phyloP scores from a whole-genome alignment of 1,139 yeast species.

The Taphrina deformans region DNA sequence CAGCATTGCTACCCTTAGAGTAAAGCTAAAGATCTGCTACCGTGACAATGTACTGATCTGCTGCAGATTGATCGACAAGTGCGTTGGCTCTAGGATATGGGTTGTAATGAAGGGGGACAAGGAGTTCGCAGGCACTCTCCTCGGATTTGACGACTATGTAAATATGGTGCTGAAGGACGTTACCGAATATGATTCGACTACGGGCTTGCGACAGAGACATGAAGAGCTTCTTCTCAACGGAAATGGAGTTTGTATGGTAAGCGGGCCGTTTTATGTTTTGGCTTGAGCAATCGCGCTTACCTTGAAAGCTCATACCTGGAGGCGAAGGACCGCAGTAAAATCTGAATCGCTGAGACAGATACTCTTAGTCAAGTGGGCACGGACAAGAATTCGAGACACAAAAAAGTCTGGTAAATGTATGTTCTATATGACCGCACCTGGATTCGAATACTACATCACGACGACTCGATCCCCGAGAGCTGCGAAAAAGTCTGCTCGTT shows the following conservation, averaged over 20 bases:
- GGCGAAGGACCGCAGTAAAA: conserved; percentile 37
- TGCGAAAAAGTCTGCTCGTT: too few species aligned
- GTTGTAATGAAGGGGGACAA: conserved; percentile 68
- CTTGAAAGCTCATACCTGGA: conserved; percentile 37
- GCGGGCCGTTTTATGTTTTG: conserved; percentile 5
- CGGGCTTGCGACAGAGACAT: conserved; percentile 51
- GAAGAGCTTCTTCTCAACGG: conserved; percentile 82
- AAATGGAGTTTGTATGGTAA: conserved; percentile 78
- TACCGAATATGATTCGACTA: conserved; percentile 53
- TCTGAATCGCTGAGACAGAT: too few species aligned
- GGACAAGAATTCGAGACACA: too few species aligned
- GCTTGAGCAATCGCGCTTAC: neutral
- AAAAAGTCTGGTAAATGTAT: too few species aligned
- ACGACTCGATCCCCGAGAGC: too few species aligned
- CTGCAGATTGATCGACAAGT: conserved; percentile 63
- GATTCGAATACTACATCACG: too few species aligned
- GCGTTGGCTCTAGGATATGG: conserved; percentile 77
- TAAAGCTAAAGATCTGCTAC: too few species aligned
- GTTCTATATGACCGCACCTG: too few species aligned
- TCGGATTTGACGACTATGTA: conserved; percentile 94
- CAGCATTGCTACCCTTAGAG: conserved; percentile 27
- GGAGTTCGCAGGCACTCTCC: conserved; percentile 75
- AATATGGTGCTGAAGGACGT: conserved; percentile 83
- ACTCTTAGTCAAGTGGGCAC: too few species aligned
- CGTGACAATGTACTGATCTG: neutral